Conservation (phyloP, 1,139 yeast species). For the Kodamaea sp. region DNA sequence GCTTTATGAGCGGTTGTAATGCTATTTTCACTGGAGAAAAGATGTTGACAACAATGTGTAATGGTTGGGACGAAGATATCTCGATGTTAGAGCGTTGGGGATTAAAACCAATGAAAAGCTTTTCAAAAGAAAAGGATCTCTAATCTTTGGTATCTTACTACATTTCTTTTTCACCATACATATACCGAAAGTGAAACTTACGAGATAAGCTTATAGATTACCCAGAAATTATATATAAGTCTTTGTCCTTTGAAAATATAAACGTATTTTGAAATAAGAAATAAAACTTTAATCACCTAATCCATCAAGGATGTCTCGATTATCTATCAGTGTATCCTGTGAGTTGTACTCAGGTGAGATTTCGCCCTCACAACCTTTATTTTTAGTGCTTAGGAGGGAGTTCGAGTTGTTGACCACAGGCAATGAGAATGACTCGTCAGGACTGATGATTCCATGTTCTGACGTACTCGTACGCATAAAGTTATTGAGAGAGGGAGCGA, state of each 20-base stretch:
- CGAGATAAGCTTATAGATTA: background rate
- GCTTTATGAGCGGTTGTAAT: conserved; percentile 76
- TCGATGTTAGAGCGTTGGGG: conserved; percentile 71
- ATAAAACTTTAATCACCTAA: conserved; percentile 5
- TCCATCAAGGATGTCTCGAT: conserved; percentile 13
- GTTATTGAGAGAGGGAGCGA: conserved; percentile 3
- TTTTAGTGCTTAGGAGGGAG: conserved; percentile 12
- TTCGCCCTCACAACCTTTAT: conserved; percentile 8
- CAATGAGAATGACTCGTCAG: conserved; percentile 31
- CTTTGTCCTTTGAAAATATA: no score
- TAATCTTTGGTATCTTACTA: no score
- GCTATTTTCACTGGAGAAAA: conserved; percentile 80
- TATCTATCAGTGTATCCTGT: conserved; percentile 1
- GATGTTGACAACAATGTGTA: conserved; percentile 81
- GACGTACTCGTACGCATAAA: conserved; percentile 1
- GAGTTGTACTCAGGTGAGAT: conserved; percentile 7
- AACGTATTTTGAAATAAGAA: background rate
- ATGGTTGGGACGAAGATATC: conserved; percentile 81
- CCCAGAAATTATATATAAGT: background rate
- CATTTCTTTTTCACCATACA: no score
- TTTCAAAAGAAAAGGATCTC: no score
- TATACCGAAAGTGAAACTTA: no score
- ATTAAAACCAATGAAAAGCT: conserved; percentile 59
- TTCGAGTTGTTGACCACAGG: conserved; percentile 24
- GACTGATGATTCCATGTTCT: conserved; percentile 5